Evolutionary conservation across 2,329 filamentous ascomycete species (phyloP).

Genomic region (Sporothrix brasiliensis): DNA sequence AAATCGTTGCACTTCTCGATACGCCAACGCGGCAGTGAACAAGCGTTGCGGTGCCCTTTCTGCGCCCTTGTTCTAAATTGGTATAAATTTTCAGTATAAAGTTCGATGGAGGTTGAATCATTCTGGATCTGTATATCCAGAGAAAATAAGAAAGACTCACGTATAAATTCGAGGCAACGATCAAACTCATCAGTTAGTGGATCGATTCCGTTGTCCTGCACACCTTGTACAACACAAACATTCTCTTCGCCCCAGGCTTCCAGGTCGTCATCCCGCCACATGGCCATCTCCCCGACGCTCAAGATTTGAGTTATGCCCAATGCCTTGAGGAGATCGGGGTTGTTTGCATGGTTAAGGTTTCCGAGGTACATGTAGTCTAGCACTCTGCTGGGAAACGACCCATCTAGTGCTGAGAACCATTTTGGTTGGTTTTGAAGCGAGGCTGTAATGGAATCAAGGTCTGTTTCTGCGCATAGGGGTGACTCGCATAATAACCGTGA

Average conservation of each 20-base stretch:
- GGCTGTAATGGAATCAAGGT: conserved; percentile 56
- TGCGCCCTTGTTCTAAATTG: conserved; percentile 71
- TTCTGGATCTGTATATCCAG: not conserved
- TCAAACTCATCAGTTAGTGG: conserved; percentile 83
- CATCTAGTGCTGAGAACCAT: conserved; percentile 84
- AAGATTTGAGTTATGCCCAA: conserved; percentile 86
- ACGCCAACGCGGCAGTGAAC: conserved; percentile 97
- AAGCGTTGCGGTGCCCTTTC: conserved; percentile 78
- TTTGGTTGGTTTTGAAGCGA: conserved; percentile 64
- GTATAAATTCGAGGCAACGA: conserved; percentile 86
- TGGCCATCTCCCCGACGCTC: conserved; percentile 86
- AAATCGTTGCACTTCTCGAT: conserved; percentile 93
- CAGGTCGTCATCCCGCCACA: conserved; percentile 73
- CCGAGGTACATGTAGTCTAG: conserved; percentile 95
- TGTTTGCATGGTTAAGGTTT: conserved; percentile 91
- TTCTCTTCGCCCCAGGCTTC: conserved; percentile 77
- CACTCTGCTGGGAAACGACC: conserved; percentile 85
- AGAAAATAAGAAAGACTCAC: conserved; percentile 58
- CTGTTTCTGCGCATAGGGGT: conserved; percentile 56
- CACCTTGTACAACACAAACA: conserved; percentile 76
- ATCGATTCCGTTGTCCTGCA: conserved; percentile 97
- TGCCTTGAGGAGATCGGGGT: conserved; percentile 76
- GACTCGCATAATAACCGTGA: conserved; percentile 73
- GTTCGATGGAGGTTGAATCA: not conserved
- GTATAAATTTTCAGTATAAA: conserved; percentile 22